Evolutionary conservation across 1,284 basidiomycete genomes (phyloP).

Genomic region (Microbotryum saponariae): DNA sequence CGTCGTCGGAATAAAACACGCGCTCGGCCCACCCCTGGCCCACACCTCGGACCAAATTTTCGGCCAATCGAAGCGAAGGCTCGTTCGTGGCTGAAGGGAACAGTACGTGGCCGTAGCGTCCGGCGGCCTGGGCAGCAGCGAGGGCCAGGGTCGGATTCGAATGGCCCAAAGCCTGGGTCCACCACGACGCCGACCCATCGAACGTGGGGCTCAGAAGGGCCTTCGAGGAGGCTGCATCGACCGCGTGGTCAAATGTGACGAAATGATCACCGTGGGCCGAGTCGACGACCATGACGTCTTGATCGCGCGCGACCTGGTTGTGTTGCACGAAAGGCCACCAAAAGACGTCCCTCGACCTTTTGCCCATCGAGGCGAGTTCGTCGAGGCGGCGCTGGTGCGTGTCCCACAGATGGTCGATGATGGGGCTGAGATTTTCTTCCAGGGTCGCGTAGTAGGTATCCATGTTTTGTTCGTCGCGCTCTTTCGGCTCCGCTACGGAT

Average conservation of each 20-base stretch:
- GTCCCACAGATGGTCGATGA: slow-evolving; percentile 57
- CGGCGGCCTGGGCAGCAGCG: slow-evolving; percentile 81
- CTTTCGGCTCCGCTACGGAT: slow-evolving; percentile 31
- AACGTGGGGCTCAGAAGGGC: slow-evolving; percentile 61
- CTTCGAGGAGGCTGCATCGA: slow-evolving; percentile 9
- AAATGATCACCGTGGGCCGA: slow-evolving; percentile 74
- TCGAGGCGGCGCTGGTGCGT: slow-evolving; percentile 58
- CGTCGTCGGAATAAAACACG: slow-evolving; percentile 90
- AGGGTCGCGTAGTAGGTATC: slow-evolving; percentile 59
- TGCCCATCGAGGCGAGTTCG: slow-evolving; percentile 68
- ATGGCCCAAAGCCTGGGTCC: slow-evolving; percentile 92
- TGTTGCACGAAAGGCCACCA: slow-evolving; percentile 99
- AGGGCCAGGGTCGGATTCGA: slow-evolving; percentile 66
- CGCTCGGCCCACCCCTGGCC: slow-evolving; percentile 82
- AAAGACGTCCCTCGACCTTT: slow-evolving; percentile 64
- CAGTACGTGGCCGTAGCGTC: slow-evolving; percentile 93
- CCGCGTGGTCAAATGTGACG: slow-evolving; percentile 57
- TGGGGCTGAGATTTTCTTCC: slow-evolving; percentile 28
- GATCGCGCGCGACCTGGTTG: slow-evolving; percentile 56
- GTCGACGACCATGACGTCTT: slow-evolving; percentile 82
- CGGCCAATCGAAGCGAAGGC: slow-evolving; percentile 72
- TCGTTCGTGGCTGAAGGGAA: slow-evolving; percentile 82
- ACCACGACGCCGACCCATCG: slow-evolving; percentile 95
- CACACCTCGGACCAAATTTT: slow-evolving; percentile 58
- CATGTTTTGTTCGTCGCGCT: slow-evolving; percentile 52